Base-by-base conservation (phyloP, 441 rosid genomes). In the Breynia disticha region DNA sequence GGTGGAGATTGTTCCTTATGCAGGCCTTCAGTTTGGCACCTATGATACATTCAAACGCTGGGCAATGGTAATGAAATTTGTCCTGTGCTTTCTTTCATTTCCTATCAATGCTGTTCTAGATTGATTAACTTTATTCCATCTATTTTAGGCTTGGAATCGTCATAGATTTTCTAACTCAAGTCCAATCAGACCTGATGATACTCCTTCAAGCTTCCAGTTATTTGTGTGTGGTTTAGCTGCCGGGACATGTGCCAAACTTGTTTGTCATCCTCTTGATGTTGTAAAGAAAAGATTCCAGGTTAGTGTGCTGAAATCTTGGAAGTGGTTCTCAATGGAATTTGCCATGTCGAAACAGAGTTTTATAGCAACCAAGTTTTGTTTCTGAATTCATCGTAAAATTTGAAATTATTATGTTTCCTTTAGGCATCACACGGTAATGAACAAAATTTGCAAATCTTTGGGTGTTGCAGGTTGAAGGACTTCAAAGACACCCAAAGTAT, bases 281-380 rank as follows among this genome's bases (percentile, higher is more conserved):
- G 96, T 93, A 51, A 93, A 93, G 77, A 93, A 93, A 71, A 73
- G 97, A 61, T 93, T 93, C 70, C 97, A 93, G 98, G 98, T 84
- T 68, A 48, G 65, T 57, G 16, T 42, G 44, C 43, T 6, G 38
- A 43, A 59, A 67, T 45, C 24, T 54, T 55, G 28, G 32, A 50
- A 37, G 45, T n/a, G 19, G 44, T 12, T 4, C 4, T 35, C 6
- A 11, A 38, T 41, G 0, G 17, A 49, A 8, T 17, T 38, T 35
- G 13, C 14, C 8, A 32, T 52, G 3, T 13, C 14, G 37, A 24
- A 7, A 24, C 32, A 24, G 32, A 24, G 3, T 24, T 24, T 24
- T 24, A 24, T 3, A 24, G 32, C n/a, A n/a, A n/a, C n/a, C n/a
- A n/a, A n/a, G n/a, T n/a, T n/a, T n/a, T n/a, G n/a, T n/a, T n/a